Percentiles rank a stretch among this genome's conserved stretches.
Conservation (phyloP, 1,284 basidiomycete species). For the Salmacisia buchloeana region DNA sequence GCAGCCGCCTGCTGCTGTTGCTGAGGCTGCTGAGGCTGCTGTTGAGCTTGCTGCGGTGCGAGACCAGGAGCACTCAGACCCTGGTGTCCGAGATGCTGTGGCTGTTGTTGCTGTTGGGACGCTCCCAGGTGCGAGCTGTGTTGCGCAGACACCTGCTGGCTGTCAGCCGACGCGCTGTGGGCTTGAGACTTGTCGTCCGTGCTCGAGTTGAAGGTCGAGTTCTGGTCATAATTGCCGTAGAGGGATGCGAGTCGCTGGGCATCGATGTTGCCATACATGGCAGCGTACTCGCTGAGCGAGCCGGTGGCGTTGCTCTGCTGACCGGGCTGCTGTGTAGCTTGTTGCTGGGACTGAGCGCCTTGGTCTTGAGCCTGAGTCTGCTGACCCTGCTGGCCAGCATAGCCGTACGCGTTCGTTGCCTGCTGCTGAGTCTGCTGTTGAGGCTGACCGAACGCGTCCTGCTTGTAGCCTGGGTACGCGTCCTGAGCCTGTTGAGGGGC, state of each 20-base stretch:
- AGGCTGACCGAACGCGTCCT: constrained; percentile 6
- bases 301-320: constrained; percentile 1
- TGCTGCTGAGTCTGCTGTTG: constrained; percentile 14
- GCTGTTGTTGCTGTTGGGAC: constrained; percentile 24
- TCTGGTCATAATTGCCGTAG: constrained; percentile 43
- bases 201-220: constrained; percentile 9
- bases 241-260: constrained; percentile 40
- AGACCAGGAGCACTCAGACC: background rate
- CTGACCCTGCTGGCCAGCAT: constrained; percentile 12
- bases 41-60: constrained; percentile 18
- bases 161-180: constrained; percentile 10
- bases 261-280: constrained; percentile 41
- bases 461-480: constrained; percentile 10
- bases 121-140: constrained; percentile 20
- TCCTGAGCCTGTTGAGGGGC: constrained; percentile 13
- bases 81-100: constrained; percentile 18
- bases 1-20: constrained; percentile 19
- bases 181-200: background rate
- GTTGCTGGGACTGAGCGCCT: constrained; percentile 30
- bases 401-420: constrained; percentile 14
- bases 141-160: constrained; percentile 20
- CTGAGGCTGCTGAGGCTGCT: constrained; percentile 17
- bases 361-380: constrained; percentile 19
- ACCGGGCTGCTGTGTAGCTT: constrained; percentile 18
- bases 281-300: constrained; percentile 16